These are phyloP conservation scores for Tetracentron sinense DNA, from an alignment of 164 flowering plant genomes.

Conservation along the genomic window DNA sequence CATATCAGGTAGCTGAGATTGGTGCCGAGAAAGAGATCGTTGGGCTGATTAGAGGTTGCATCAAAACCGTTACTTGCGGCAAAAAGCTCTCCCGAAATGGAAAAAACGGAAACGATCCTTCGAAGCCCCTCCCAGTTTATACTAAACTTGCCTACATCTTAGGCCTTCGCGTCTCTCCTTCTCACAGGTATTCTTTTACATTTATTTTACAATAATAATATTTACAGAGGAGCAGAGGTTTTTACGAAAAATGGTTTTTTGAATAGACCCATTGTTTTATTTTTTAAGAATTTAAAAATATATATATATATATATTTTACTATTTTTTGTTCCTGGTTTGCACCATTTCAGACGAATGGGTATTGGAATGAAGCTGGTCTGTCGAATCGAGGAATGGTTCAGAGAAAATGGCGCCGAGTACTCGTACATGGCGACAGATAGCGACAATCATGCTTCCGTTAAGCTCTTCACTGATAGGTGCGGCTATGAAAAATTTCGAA, in stretches of 20 bases:
- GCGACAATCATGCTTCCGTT: slow-evolving; percentile 75
- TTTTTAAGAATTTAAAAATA: neutral
- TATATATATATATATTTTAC: no score
- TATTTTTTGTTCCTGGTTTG: neutral
- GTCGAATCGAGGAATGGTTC: slow-evolving; percentile 72
- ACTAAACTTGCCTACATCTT: slow-evolving; percentile 84
- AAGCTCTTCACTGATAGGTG: slow-evolving; percentile 73
- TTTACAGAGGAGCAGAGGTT: no score
- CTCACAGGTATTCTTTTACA: slow-evolving; percentile 52
- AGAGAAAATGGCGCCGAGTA: slow-evolving; percentile 79
- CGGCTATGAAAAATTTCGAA: slow-evolving; percentile 82
- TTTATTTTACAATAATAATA: no score
- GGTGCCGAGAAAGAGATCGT: slow-evolving; percentile 45
- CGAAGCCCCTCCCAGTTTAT: slow-evolving; percentile 45
- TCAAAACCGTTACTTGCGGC: slow-evolving; percentile 90
- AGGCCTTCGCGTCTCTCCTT: slow-evolving; percentile 93
- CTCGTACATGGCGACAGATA: slow-evolving; percentile 88
- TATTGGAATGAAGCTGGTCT: slow-evolving; percentile 65
- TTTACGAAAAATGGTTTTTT: no score
- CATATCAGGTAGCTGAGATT: slow-evolving; percentile 60
- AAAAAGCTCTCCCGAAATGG: slow-evolving; percentile 44
- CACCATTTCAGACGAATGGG: slow-evolving; percentile 82
- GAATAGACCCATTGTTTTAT: neutral
- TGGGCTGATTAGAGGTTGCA: slow-evolving; percentile 85
- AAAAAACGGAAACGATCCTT: slow-evolving; percentile 15